Evolutionary conservation across 495 filamentous ascomycete species (phyloP).

Genomic region (Tuber calosporum): DNA sequence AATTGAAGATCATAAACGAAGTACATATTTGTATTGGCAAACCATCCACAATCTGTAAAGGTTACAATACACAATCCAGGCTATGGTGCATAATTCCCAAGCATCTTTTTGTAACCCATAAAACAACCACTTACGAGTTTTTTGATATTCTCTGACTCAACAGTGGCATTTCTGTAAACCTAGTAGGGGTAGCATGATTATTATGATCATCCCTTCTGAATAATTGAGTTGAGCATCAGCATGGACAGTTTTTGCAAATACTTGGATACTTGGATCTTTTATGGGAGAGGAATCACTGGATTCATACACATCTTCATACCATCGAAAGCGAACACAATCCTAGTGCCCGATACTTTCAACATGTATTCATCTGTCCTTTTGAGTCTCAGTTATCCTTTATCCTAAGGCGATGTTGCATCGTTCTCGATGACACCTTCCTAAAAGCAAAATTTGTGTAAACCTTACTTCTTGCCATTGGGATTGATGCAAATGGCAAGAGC

Average conservation of each 20-base stretch:
- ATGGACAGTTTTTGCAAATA: slow-evolving; percentile 10
- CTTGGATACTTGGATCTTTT: slow-evolving; percentile 12
- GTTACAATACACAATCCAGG: background rate
- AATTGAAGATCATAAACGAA: background rate
- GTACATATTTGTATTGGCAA: background rate
- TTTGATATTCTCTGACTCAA: background rate
- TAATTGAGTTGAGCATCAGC: slow-evolving; percentile 5
- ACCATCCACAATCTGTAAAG: background rate
- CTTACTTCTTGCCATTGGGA: slow-evolving; percentile 14
- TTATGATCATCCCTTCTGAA: slow-evolving; percentile 5
- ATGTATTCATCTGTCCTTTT: slow-evolving; percentile 13
- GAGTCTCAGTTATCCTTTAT: slow-evolving; percentile 11
- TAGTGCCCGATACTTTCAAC: background rate
- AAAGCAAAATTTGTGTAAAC: slow-evolving; percentile 18
- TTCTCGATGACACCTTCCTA: slow-evolving; percentile 18
- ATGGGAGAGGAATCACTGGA: background rate
- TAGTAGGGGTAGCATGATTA: background rate
- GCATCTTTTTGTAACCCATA: background rate
- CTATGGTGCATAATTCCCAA: background rate
- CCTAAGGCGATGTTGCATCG: slow-evolving; percentile 12
- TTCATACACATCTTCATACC: slow-evolving; percentile 1
- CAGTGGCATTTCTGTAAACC: background rate
- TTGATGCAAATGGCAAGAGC: slow-evolving; percentile 17
- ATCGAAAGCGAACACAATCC: background rate
- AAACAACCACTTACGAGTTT: slow-evolving; percentile 10